Base-by-base conservation (phyloP, 352 stramenopile genomes). In the Globisporangium nodosum region DNA sequence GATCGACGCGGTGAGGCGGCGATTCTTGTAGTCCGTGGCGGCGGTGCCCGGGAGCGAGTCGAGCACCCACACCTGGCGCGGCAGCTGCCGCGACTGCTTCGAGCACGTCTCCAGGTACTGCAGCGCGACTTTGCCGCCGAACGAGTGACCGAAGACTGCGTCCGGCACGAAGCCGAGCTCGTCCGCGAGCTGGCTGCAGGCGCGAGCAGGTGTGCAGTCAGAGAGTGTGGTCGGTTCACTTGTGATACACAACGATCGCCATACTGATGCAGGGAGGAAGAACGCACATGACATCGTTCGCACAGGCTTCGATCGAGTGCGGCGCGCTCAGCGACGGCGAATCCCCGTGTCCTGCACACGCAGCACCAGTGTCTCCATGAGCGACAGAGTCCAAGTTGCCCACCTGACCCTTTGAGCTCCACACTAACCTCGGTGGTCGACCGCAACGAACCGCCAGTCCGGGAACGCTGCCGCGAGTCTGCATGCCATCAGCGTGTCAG, bases 51-150 rank as follows among this genome's bases (percentile, higher is more conserved):
- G 83, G 3, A 91, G 66, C 11, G 80, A 81, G 52, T 93, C 83
- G 8, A 93, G 60, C 12, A 89, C 67, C 83, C 83, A 93, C 2
- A 87, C 72, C 52, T 91, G 76, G 8, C 68, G 63, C 18, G 83
- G 83, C 3, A 66, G 64, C 2, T 63, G 62, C 13, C 73, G 69
- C 8, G 57, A 60, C 58, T 85, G 69, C 30, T 78, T 49, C 48
- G 73, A 65, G 48, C 75, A 85, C 35, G 78, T 66, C 20, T 82
- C 68, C 5, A 93, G 54, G 56, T 91, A 91, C 55, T 66, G 78
- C 13, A 93, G 49, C 42, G 83, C 81, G 56, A 93, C 78, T 54
- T 93, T 93, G 45, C 83, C 83, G 21, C 83, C 81, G 50, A 91
- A 93, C 16, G 83, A 93, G 58, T 93, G 83, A 20, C 83, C 81